Evolutionary conservation across 1,284 basidiomycete genomes (phyloP), one percentile per base, ranked within the genome.

Genomic region (Cutaneotrichosporon dermatis): DNA sequence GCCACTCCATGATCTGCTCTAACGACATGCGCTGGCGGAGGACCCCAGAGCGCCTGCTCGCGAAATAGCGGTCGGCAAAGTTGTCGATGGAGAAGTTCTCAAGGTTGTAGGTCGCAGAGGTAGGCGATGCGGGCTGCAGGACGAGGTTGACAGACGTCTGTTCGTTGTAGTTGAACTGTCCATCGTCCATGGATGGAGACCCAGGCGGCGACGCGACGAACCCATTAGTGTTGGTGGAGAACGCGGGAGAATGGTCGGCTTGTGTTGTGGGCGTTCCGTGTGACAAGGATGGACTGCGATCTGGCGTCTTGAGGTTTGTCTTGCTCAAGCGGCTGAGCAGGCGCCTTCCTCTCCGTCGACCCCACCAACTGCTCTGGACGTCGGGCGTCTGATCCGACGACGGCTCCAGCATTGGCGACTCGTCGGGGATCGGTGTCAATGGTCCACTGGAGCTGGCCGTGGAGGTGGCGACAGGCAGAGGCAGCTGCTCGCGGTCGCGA

Each of bases 1-100:
- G 91, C 90, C 90, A 93, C 54, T 85, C 82, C 89, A 94, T 92
- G 78, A 93, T 84, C 68, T 89, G 86, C 41, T 83, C 85, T 4
- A 92, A 84, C 0, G 91, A 90, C 1, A 93, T 83, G 62, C 68
- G 66, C 37, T 82, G 85, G 49, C 90, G 83, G 69, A 85, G 81
- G 72, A 94, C 85, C 0, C 90, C 90, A 3, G 86, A 88, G 13
- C 86, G 84, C 69, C 91, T 88, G 4, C 85, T 91, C n/a, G 90
- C 88, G 73, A 95, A 93, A 73, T 93, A 94, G 67, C 86, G 86
- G 52, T 82, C 82, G 43, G 91, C 89, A 74, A 89, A 94, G 51
- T 90, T 86, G 0, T 86, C 88, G 66, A 89, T 85, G 12, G 86
- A 86, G 73, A 94, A 93, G 44, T 57, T 64, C 39, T 64, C 54